Base-by-base conservation (phyloP, 2,329 filamentous ascomycete species). In the Penicillium capsulatum region DNA sequence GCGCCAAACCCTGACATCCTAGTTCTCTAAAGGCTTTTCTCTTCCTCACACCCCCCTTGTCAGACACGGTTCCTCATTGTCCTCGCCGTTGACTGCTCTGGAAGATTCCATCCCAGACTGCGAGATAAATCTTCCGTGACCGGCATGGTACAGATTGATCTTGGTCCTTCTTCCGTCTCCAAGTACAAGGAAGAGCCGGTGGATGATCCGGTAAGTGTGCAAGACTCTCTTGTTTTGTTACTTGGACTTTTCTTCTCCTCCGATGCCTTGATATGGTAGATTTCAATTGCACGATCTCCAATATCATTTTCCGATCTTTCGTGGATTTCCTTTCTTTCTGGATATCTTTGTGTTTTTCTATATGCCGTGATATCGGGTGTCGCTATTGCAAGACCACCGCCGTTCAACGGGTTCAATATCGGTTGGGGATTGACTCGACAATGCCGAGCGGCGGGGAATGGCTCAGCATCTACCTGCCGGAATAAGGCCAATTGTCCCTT, bases 151-250 rank as follows among this genome's bases (percentile, higher is more conserved):
- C 65, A 67, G 51, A 59, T 63, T 57, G 65, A 66, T 54, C 58
- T 66, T 44, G 61, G 54, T 54, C 61, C 60, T 57, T 52, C 58
- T 44, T 44, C 61, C 33, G 46, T 53, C 41, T 50, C 64, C 46
- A 67, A 63, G 48, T 73, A 72, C 64, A 73, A 73, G 63, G 68
- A 72, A 59, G 69, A 72, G 45, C 60, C 68, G 33, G 49, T 59
- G 41, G 66, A 66, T 43, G 67, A 73, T 63, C 61, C 69, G 50
- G 71, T 74, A 63, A 71, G 70, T 69, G 54, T 44, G 5, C 5
- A 9, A 5, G 19, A 5, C 9, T 9, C 19, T 22, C 9, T 22
- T 22, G n/a, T n/a, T n/a, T n/a, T n/a, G n/a, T n/a, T n/a, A n/a
- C n/a, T n/a, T 53, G 39, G 20, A 35, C 44, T 45, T 50, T 38